phyloP scores from a whole-genome alignment of 345 rosid genomes.

The Durio zibethinus region DNA sequence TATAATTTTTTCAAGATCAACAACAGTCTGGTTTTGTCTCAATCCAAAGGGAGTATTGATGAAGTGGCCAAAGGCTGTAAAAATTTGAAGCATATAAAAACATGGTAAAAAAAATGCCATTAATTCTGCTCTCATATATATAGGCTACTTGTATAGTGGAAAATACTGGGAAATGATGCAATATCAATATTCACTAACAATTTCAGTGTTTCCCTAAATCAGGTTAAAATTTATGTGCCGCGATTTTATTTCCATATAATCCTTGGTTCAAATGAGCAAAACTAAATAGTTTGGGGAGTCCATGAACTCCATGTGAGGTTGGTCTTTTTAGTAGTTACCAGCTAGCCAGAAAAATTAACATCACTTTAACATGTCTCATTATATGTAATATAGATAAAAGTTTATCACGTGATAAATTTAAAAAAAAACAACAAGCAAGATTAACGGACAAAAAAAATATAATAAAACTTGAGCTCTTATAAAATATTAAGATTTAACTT shows the following conservation, averaged over 20 bases:
- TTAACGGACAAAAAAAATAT: no score
- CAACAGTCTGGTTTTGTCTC: not conserved
- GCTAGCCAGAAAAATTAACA: no score
- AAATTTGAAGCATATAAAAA: no score
- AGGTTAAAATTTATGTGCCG: not conserved
- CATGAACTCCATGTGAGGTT: not conserved
- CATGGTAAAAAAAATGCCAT: not conserved
- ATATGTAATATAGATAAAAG: no score
- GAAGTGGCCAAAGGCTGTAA: no score
- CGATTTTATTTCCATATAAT: no score
- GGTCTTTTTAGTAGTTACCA: not conserved
- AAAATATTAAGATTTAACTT: no score
- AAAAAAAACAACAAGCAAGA: no score
- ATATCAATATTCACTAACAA: not conserved
- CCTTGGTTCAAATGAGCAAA: not conserved
- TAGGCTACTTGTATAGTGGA: no score
- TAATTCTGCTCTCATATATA: not conserved
- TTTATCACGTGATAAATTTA: no score
- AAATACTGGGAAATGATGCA: not conserved
- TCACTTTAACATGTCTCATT: no score
- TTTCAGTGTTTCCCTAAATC: not conserved
- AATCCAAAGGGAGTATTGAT: not conserved
- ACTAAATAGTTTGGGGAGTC: not conserved
- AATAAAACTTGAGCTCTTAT: no score
- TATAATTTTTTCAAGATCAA: not conserved